These are phyloP conservation scores for Neurospora terricola DNA, from an alignment of 495 filamentous ascomycete genomes.

Conservation along the genomic window DNA sequence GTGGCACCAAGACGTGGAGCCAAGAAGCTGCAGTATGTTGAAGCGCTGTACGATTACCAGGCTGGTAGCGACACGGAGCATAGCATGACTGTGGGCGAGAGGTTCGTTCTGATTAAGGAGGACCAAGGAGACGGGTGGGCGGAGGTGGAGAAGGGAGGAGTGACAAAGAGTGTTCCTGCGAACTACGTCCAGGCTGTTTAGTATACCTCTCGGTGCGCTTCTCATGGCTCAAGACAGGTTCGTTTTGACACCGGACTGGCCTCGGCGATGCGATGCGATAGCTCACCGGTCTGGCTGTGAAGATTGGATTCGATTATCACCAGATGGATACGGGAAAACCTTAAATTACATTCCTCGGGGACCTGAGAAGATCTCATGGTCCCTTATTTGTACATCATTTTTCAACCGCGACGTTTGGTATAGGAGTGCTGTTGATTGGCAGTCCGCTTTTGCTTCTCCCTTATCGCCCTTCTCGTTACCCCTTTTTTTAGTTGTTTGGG, in stretches of 20 bases:
- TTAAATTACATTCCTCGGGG: background rate
- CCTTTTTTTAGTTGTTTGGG: background rate
- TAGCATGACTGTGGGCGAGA: slow-evolving; percentile 82
- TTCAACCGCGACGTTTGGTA: background rate
- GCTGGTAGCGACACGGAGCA: slow-evolving; percentile 80
- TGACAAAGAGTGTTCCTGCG: slow-evolving; percentile 84
- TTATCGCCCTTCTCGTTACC: background rate
- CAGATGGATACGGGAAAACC: background rate
- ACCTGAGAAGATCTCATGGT: background rate
- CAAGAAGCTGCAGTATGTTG: slow-evolving; percentile 90
- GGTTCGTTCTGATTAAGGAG: slow-evolving; percentile 75
- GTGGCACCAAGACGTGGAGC: slow-evolving; percentile 88
- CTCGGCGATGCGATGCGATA: background rate
- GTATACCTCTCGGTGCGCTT: slow-evolving; percentile 1
- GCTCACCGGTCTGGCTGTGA: background rate
- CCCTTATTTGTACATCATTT: background rate
- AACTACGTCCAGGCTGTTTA: slow-evolving; percentile 79
- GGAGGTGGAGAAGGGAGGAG: slow-evolving; percentile 87
- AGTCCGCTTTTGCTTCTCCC: background rate
- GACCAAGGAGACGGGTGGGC: slow-evolving; percentile 93
- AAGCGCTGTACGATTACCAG: slow-evolving; percentile 86
- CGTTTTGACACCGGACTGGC: background rate
- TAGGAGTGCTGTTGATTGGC: background rate
- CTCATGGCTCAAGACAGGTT: background rate
- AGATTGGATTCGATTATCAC: background rate